Evolutionary conservation across 164 flowering plant genomes (phyloP).

Genomic region (Magnolia sinica): DNA sequence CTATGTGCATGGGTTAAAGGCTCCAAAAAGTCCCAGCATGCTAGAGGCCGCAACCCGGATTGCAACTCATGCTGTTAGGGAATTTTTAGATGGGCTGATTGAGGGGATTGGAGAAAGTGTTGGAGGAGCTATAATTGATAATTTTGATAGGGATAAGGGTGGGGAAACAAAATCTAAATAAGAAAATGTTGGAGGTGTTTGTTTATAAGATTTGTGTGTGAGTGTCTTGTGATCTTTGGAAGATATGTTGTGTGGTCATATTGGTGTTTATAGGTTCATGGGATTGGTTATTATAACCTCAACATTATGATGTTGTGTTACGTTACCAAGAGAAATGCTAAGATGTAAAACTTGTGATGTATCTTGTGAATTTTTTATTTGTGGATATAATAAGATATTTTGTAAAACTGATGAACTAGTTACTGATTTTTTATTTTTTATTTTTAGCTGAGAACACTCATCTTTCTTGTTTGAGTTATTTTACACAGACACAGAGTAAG

Average conservation of each 20-base stretch:
- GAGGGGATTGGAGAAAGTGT: slow-evolving; percentile 81
- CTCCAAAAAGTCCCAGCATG: slow-evolving; percentile 38
- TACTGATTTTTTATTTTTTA: too few relatives aligned
- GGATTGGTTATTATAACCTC: background rate
- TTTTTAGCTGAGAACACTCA: too few relatives aligned
- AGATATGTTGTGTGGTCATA: background rate
- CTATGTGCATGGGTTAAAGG: slow-evolving; percentile 35
- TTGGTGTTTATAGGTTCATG: background rate
- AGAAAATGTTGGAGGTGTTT: background rate
- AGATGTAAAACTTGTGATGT: too few relatives aligned
- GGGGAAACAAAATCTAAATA: slow-evolving; percentile 2
- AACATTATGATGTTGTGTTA: background rate
- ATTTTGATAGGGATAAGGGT: slow-evolving; percentile 25
- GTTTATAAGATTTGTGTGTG: background rate
- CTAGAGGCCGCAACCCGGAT: slow-evolving; percentile 51
- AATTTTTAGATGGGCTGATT: slow-evolving; percentile 58
- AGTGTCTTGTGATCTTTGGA: background rate
- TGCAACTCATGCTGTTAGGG: slow-evolving; percentile 57
- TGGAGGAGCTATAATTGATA: slow-evolving; percentile 52
- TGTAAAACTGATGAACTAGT: too few relatives aligned
- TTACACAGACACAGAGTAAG: too few relatives aligned
- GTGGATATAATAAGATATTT: too few relatives aligned
- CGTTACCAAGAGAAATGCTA: too few relatives aligned
- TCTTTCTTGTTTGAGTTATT: too few relatives aligned
- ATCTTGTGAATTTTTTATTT: too few relatives aligned